These are phyloP conservation scores for Neodidymelliopsis sp. DNA, from an alignment of 2,329 filamentous ascomycete genomes.

Conservation along the genomic window DNA sequence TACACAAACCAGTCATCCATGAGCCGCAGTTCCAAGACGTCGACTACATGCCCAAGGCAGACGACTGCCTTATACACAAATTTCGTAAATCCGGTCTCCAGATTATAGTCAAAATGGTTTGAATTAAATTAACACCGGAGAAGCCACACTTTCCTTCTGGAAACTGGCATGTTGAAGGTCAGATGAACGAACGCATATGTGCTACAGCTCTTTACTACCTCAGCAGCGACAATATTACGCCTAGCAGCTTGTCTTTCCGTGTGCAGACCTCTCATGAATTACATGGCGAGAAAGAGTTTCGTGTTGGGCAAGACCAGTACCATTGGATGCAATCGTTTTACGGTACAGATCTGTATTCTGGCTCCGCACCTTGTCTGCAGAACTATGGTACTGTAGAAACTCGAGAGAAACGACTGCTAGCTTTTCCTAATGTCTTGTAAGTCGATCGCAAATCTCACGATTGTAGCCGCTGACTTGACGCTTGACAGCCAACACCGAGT, in stretches of 20 bases:
- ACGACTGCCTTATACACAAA: slow-evolving; percentile 19
- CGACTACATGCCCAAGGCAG: slow-evolving; percentile 21
- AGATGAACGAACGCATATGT: slow-evolving; percentile 68
- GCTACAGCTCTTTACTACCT: slow-evolving; percentile 70
- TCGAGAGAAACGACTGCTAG: slow-evolving; percentile 58
- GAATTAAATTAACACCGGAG: slow-evolving; percentile 66
- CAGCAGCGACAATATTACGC: slow-evolving; percentile 66
- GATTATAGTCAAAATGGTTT: slow-evolving; percentile 69
- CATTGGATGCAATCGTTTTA: slow-evolving; percentile 27
- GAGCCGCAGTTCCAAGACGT: slow-evolving; percentile 22
- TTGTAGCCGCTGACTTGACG: neutral
- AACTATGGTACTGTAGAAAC: slow-evolving; percentile 59
- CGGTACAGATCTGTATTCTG: slow-evolving; percentile 16
- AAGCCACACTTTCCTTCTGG: slow-evolving; percentile 63
- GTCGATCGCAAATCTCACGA: neutral
- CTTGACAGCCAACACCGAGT: slow-evolving; percentile 30
- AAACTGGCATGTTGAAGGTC: slow-evolving; percentile 60
- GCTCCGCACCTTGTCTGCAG: slow-evolving; percentile 41
- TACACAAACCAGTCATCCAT: slow-evolving; percentile 26
- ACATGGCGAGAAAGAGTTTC: slow-evolving; percentile 8
- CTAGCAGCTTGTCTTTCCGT: slow-evolving; percentile 29
- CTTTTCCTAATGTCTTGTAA: slow-evolving; percentile 60
- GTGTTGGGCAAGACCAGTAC: slow-evolving; percentile 20
- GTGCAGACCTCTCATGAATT: slow-evolving; percentile 23
- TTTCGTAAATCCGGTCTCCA: slow-evolving; percentile 54